Evolutionary conservation across 192 early-diverging fungal genomes (phyloP), one percentile per base, ranked within the genome.

Genomic region (Gryganskiella cystojenkinii): DNA sequence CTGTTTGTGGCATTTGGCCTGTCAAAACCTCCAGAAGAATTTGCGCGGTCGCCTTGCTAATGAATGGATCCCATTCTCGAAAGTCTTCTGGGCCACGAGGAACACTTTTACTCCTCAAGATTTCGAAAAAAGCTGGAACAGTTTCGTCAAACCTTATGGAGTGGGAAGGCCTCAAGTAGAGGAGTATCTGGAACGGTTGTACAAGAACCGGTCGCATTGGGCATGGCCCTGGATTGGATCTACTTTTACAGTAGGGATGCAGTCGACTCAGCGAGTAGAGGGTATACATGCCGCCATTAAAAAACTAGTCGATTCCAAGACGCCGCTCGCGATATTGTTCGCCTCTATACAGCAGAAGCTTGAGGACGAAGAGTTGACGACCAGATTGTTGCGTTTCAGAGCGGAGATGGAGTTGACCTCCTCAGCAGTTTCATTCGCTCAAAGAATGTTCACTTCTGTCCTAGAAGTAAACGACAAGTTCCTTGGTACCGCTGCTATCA

Each of bases 1-100:
- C 20, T 56, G n/a, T n/a, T n/a, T n/a, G n/a, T n/a, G n/a, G 55
- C 35, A 40, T 56, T 17, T 56, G 55, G 55, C 55, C 24, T 19
- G 37, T 37, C 55, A 56, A 33, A 56, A 56, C 20, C 30, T 56
- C 2, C 2, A 17, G 3, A 56, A 37, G 55, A 40, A 40, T 19
- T 34, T 56, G 3, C 34, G n/a, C 9, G 33, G 35, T 37, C 33
- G 17, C 2, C 20, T 40, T 30, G 52, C 24, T 10, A 4, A 22
- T 3, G 25, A 17, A 34, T 20, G 34, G 34, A 9, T 37, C 3
- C 27, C 8, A 54, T 10, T 25, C 8, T 11, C 9, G 6, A 28
- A 4, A 22, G 25, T 6, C 24, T 54, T 54, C 28, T 30, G 30
- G 25, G 4, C 11, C 5, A 24, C 52, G 8, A 14, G 24, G 30